Base-by-base conservation (phyloP, 805 yeast species). In the Lachancea sp. region DNA sequence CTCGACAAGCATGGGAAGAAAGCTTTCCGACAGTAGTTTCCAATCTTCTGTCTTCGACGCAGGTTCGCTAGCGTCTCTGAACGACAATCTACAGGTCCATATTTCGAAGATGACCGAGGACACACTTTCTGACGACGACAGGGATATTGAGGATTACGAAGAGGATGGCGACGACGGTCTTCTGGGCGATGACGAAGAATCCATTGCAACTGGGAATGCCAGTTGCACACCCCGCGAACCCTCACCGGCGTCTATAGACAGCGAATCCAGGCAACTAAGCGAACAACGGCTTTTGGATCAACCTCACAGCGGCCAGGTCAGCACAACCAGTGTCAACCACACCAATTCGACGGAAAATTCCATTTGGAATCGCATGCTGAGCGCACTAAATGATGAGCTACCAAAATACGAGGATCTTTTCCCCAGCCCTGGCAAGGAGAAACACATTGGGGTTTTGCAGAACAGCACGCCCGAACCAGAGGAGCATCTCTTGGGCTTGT, bases 371-470 rank as follows among this genome's bases (percentile, higher is more conserved):
- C 66, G 69, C 46, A 61, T 69, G 51, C 49, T 67, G 40, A 65
- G 55, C 42, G 68, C 62, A 16, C 55, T 68, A 43, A 57, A 57
- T 40, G 81, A 78, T 22, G 73, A 67, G 17, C 71, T 85, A 51
- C 95, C 95, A 2, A 73, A 78, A 16, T 85, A 85, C 58, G 86
- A 84, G 54, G 95, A 85, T 48, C 70, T 85, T 34, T 85, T 78
- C 70, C 95, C 93, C 29, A 66, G 69, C 43, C 74, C 74, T 9
- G 53, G 41, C n/a, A 41, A 35, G 25, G 49, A 41, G 19, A 38
- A 39, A 17, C 32, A 42, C n/a, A 39, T 32, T 12, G 18, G 30
- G 2, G 22, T 22, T 3, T 18, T 35, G 17, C 26, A 26, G 36
- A 11, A 13, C 27, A 15, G 18, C 35, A 15, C 33, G 34, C 31